phyloP scores from a whole-genome alignment of 176 grass and related monocot species.

The Triticum turgidum region DNA sequence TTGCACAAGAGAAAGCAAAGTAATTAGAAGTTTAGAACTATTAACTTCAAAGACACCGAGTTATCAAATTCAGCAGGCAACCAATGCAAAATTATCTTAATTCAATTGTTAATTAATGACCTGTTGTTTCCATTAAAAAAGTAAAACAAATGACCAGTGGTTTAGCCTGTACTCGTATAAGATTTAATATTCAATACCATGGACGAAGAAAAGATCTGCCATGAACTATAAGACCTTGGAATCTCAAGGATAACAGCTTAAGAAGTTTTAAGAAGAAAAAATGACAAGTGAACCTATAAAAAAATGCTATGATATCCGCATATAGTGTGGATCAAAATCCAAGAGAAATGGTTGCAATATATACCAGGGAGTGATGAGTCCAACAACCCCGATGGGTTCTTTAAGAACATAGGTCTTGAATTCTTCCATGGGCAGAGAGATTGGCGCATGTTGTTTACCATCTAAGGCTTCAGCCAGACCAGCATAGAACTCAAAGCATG shows the following conservation, averaged over 20 bases:
- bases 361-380: conserved; percentile 95
- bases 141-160: not conserved
- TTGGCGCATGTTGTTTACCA: conserved; percentile 63
- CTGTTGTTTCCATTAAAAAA: not conserved
- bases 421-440: conserved; percentile 82
- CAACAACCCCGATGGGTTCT: conserved; percentile 97
- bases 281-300: not conserved
- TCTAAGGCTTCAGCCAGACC: conserved; percentile 83
- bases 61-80: conserved; percentile 13
- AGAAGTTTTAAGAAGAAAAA: not conserved
- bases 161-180: not conserved
- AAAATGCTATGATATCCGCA: not conserved
- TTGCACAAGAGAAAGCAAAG: conserved; percentile 6
- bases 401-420: conserved; percentile 76
- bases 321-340: not conserved
- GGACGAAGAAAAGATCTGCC: not conserved
- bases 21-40: conserved; percentile 12
- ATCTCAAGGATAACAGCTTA: conserved; percentile 4
- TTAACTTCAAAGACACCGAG: conserved; percentile 8
- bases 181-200: not conserved
- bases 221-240: not conserved
- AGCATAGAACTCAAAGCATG: conserved; percentile 94
- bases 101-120: not conserved
- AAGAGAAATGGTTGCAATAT: conserved; percentile 19
- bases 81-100: not conserved